A percentile compares a stretch with the other conserved stretches of the same genome.
Conservation (phyloP, 2,329 filamentous ascomycete species). For the Fusarium begoniae region DNA sequence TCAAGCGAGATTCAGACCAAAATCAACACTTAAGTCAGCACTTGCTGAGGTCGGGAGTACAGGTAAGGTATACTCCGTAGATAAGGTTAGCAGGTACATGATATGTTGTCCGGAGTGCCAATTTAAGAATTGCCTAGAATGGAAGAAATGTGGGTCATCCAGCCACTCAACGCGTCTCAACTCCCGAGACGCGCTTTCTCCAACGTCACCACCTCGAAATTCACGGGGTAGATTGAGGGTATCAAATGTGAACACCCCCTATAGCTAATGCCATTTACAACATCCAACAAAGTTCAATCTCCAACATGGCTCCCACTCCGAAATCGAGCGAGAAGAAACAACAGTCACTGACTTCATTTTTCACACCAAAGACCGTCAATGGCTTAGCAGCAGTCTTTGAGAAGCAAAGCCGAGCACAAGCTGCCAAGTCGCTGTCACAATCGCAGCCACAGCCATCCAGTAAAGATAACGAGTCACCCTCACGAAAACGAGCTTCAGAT, state of each 20-base stretch:
- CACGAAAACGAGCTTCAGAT: conserved; percentile 62
- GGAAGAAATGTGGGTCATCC: conserved; percentile 22
- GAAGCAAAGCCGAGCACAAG: conserved; percentile 44
- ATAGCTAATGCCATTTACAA: not conserved
- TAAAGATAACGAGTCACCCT: conserved; percentile 42
- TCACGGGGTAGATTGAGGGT: not conserved
- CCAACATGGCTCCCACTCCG: conserved; percentile 48
- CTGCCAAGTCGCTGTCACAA: conserved; percentile 41
- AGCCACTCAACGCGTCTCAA: conserved; percentile 44
- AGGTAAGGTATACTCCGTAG: not conserved
- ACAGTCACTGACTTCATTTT: conserved; percentile 87
- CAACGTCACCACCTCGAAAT: conserved; percentile 36
- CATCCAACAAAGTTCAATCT: not conserved
- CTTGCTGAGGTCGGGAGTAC: not conserved
- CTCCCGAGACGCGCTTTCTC: conserved; percentile 35
- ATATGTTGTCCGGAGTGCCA: not conserved
- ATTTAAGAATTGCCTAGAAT: not conserved
- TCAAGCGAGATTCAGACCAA: not conserved
- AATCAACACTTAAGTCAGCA: too few species aligned
- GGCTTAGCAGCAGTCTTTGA: conserved; percentile 51
- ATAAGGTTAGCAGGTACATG: not conserved
- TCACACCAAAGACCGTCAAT: conserved; percentile 69
- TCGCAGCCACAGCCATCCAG: conserved; percentile 43
- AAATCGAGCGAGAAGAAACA: conserved; percentile 71
- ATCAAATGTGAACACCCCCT: conserved; percentile 15